Percentiles rank a stretch among this genome's conserved stretches.
These are phyloP conservation scores for Lichina pygmaea DNA, from an alignment of 495 filamentous ascomycete species.

Conservation along the genomic window DNA sequence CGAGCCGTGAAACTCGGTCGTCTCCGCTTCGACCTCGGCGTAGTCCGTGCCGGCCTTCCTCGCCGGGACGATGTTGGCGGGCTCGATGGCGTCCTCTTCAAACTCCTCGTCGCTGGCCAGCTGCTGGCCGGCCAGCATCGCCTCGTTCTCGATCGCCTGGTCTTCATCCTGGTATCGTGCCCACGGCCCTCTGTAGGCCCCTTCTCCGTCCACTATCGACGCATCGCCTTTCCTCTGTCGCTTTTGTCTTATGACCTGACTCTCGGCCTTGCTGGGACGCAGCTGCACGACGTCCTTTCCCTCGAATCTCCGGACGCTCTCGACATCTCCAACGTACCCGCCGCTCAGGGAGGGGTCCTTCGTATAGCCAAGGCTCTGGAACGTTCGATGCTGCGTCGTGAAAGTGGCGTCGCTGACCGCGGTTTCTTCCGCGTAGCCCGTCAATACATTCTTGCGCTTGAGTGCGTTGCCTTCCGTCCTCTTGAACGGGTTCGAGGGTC, in stretches of 20 bases:
- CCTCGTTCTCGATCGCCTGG: constrained; percentile 31
- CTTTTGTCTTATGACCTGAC: constrained; percentile 34
- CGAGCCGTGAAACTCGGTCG: constrained; percentile 67
- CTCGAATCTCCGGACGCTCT: constrained; percentile 20
- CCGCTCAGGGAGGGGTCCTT: constrained; percentile 24
- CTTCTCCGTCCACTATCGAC: constrained; percentile 57
- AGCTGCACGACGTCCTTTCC: constrained; percentile 31
- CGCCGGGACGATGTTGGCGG: constrained; percentile 21
- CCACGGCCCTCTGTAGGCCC: constrained; percentile 83
- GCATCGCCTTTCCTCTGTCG: constrained; percentile 65
- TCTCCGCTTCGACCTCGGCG: constrained; percentile 27
- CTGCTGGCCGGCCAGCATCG: constrained; percentile 24
- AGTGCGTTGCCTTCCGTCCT: constrained; percentile 26
- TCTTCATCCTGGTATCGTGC: constrained; percentile 48
- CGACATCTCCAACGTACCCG: constrained; percentile 26
- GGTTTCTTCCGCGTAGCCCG: constrained; percentile 66
- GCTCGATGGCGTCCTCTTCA: constrained; percentile 32
- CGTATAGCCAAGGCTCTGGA: constrained; percentile 35
- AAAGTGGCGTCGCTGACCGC: constrained; percentile 80
- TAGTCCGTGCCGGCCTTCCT: constrained; percentile 33
- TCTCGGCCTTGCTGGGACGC: constrained; percentile 36
- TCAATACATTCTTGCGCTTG: constrained; percentile 78
- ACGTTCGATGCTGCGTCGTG: constrained; percentile 48
- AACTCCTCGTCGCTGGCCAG: constrained; percentile 58
- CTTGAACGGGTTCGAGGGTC: constrained; percentile 63